A percentile compares a stretch with the other conserved stretches of the same genome.
These are phyloP conservation scores for Phialemoniopsis sp. DNA, from an alignment of 2,329 filamentous ascomycete species.

Conservation along the genomic window DNA sequence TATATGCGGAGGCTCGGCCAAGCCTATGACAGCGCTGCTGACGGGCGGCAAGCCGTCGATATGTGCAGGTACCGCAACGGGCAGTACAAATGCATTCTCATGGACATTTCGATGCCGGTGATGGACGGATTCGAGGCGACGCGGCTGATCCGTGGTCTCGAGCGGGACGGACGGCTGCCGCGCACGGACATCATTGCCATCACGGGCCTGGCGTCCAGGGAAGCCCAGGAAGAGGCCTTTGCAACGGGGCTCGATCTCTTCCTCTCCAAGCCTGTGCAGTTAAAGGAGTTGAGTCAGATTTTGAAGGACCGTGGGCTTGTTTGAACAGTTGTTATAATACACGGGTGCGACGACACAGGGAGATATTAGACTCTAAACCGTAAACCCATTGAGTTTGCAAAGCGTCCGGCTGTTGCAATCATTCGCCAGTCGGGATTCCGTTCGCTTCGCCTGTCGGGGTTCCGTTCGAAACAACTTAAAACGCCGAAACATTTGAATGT, in stretches of 20 bases:
- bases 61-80: conserved; percentile 16
- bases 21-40: conserved; percentile 20
- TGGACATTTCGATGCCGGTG: conserved; percentile 53
- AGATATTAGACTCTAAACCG: no score
- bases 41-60: conserved; percentile 28
- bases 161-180: conserved; percentile 32
- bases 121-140: conserved; percentile 50
- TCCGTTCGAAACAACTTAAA: no score
- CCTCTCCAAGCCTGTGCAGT: conserved; percentile 47
- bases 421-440: no score
- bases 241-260: conserved; percentile 50
- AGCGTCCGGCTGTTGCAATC: no score
- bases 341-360: no score
- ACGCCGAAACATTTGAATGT: no score
- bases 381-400: no score
- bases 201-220: conserved; percentile 45
- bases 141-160: conserved; percentile 42
- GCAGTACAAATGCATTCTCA: conserved; percentile 25
- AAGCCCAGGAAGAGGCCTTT: conserved; percentile 47
- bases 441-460: no score
- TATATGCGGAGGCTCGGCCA: conserved; percentile 28
- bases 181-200: conserved; percentile 46
- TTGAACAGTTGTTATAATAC: no score
- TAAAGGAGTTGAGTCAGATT: conserved; percentile 19
- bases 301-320: no score